phyloP scores from a whole-genome alignment of 345 rosid genomes.

The Dipteronia sinensis region DNA sequence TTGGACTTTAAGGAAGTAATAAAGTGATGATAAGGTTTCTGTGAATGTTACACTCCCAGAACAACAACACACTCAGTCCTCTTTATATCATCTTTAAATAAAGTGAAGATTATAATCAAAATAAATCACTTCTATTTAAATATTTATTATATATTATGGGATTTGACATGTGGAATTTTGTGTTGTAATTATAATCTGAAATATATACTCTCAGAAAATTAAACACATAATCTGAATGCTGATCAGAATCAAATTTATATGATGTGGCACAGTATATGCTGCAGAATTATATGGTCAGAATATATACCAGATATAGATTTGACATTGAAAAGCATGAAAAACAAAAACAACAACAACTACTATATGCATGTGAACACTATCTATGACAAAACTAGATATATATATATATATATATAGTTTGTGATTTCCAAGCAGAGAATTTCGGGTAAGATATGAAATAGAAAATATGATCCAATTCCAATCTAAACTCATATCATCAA shows the following conservation, averaged over 20 bases:
- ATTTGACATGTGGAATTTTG: neutral
- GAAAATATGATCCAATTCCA: neutral
- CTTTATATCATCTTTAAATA: neutral
- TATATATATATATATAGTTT: neutral
- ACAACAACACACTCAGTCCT: neutral
- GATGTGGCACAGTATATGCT: constrained; percentile 8
- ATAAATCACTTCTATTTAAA: neutral
- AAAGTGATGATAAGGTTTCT: neutral
- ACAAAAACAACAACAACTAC: too few species aligned
- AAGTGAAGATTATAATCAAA: neutral
- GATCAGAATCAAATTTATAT: constrained; percentile 9
- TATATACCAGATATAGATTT: neutral
- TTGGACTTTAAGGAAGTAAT: too few species aligned
- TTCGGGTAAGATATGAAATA: constrained; percentile 12
- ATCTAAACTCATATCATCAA: neutral
- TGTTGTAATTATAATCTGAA: constrained; percentile 6
- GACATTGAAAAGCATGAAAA: neutral
- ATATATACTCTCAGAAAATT: neutral
- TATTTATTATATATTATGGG: neutral
- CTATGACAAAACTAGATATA: neutral
- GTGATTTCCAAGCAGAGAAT: constrained; percentile 5
- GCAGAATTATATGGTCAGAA: constrained; percentile 6
- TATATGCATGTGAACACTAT: neutral
- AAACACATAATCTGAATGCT: neutral
- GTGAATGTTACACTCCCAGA: neutral